Evolutionary conservation across 495 filamentous ascomycete genomes (phyloP).

Genomic region (Aspergillus bertholletiae): DNA sequence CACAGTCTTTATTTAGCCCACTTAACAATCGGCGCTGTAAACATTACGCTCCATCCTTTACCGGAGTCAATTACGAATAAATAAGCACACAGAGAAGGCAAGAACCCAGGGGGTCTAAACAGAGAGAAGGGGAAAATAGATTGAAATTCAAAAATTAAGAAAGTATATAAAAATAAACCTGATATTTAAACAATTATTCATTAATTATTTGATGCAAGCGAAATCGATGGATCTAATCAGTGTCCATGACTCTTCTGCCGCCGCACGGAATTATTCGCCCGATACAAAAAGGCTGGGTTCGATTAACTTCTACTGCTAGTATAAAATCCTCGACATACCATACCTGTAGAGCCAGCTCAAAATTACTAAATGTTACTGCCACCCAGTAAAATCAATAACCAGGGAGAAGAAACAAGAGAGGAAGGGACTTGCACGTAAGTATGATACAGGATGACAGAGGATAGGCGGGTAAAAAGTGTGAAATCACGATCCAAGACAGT

Average conservation of each 20-base stretch:
- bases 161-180: background rate
- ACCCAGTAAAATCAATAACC: background rate
- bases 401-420: background rate
- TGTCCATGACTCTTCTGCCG: background rate
- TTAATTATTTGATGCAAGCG: background rate
- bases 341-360: too few relatives aligned
- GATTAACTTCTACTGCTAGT: too few relatives aligned
- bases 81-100: background rate
- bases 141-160: background rate
- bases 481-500: background rate
- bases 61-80: background rate
- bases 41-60: background rate
- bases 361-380: background rate
- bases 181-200: too few relatives aligned
- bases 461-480: background rate
- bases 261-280: background rate
- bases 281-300: too few relatives aligned
- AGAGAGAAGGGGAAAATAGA: background rate
- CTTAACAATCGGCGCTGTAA: background rate
- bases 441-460: background rate
- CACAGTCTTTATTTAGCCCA: conserved; percentile 4
- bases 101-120: background rate
- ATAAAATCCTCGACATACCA: background rate
- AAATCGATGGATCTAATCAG: background rate
- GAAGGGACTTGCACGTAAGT: too few relatives aligned